Percentiles rank a stretch among this genome's conserved stretches.
Evolutionary conservation across 208 protist genomes (phyloP).

Genomic region (Crithidia bombi): DNA sequence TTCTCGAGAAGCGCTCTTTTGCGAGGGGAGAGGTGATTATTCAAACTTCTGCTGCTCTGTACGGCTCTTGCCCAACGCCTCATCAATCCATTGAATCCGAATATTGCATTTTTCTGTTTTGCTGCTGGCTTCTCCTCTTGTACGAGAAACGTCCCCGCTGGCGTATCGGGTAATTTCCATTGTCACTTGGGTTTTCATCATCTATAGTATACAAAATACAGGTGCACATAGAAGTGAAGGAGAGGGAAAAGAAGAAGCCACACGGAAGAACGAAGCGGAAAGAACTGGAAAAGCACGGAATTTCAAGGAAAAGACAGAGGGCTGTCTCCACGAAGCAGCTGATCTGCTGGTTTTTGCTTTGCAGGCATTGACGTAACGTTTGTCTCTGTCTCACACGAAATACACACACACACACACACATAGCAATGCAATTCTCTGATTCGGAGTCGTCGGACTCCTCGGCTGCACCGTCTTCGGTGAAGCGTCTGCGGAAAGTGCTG

Average conservation of each 20-base stretch:
- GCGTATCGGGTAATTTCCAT: no score
- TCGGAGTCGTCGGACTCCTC: slow-evolving; percentile 9
- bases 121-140: no score
- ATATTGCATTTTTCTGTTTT: no score
- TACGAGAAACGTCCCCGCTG: no score
- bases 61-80: no score
- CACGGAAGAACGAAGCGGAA: background rate
- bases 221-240: background rate
- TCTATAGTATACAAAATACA: no score
- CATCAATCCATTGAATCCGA: no score
- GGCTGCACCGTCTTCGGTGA: background rate
- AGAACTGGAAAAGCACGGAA: no score
- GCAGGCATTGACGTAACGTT: background rate
- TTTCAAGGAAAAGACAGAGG: no score
- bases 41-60: no score
- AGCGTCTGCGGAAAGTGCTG: slow-evolving; percentile 1
- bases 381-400: background rate
- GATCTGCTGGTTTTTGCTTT: background rate
- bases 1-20: background rate
- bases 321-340: background rate
- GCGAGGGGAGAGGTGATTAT: no score
- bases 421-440: slow-evolving; percentile 19
- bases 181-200: no score
- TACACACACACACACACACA: slow-evolving; percentile 13
- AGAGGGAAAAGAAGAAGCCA: background rate